These are phyloP conservation scores for Emericellopsis cladophorae DNA, from an alignment of 2,329 filamentous ascomycete species.

Conservation along the genomic window DNA sequence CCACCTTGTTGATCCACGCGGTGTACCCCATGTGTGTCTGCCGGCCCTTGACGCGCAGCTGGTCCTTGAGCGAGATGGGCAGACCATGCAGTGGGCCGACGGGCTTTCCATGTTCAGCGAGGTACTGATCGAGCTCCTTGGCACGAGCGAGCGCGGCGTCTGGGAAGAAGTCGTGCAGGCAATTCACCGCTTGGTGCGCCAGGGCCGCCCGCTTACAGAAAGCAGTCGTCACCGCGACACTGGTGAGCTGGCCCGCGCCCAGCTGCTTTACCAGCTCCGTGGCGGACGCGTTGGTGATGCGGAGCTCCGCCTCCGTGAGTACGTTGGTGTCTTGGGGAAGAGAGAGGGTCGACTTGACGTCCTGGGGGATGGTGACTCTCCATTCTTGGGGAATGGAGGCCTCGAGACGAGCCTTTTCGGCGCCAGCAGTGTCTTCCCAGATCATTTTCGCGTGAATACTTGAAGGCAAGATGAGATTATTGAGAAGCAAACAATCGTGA, in stretches of 20 bases:
- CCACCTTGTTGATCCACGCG: not conserved
- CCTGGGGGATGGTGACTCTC: not conserved
- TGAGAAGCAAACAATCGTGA: no score
- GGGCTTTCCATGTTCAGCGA: conserved; percentile 19
- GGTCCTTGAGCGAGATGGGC: conserved; percentile 25
- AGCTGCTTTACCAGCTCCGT: conserved; percentile 1
- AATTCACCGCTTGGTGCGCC: conserved; percentile 14
- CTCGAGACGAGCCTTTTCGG: conserved; percentile 1
- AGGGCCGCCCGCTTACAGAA: conserved; percentile 6
- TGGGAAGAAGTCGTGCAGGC: conserved; percentile 36
- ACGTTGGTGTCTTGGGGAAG: not conserved
- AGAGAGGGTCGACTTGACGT: not conserved
- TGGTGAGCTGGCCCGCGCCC: conserved; percentile 1
- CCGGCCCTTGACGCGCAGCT: not conserved
- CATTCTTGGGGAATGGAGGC: conserved; percentile 2
- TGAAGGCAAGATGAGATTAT: not conserved
- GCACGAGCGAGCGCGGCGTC: conserved; percentile 30
- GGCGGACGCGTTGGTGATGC: not conserved
- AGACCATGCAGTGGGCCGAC: conserved; percentile 51
- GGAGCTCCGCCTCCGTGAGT: conserved; percentile 1
- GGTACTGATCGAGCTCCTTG: conserved; percentile 12
- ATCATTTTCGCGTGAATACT: not conserved
- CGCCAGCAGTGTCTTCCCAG: conserved; percentile 1
- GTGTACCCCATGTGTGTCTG: not conserved
- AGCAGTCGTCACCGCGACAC: conserved; percentile 2